Percentiles rank a stretch among this genome's conserved stretches.
These are phyloP conservation scores for Ogataea saltuana DNA, from an alignment of 805 yeast genomes.

Conservation along the genomic window DNA sequence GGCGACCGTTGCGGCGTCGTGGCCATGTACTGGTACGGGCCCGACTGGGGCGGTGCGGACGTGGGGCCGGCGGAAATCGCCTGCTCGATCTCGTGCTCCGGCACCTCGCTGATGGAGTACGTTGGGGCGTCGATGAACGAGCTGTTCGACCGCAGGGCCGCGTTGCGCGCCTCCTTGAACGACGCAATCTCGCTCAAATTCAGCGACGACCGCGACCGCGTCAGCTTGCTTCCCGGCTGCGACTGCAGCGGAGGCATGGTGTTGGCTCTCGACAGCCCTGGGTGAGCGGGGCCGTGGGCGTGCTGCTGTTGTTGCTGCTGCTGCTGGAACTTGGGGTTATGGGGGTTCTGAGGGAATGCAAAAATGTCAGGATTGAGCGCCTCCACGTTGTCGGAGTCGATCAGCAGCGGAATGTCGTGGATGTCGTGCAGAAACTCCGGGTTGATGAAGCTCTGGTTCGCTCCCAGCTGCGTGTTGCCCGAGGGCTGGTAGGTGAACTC, in stretches of 20 bases:
- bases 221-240: slow-evolving; percentile 22
- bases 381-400: slow-evolving; percentile 28
- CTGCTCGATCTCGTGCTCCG: slow-evolving; percentile 12
- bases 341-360: slow-evolving; percentile 6
- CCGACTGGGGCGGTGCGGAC: slow-evolving; percentile 12
- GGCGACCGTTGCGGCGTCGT: slow-evolving; percentile 5
- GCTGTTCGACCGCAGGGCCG: slow-evolving; percentile 25
- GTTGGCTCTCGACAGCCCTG: slow-evolving; percentile 15
- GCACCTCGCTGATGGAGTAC: slow-evolving; percentile 20
- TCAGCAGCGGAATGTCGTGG: slow-evolving; percentile 23
- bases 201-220: slow-evolving; percentile 51
- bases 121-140: slow-evolving; percentile 16
- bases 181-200: slow-evolving; percentile 57
- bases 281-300: slow-evolving; percentile 1
- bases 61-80: slow-evolving; percentile 6
- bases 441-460: slow-evolving; percentile 19
- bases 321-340: slow-evolving; percentile 10
- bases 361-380: slow-evolving; percentile 13
- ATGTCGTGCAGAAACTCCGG: slow-evolving; percentile 24
- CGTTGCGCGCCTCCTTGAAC: slow-evolving; percentile 35
- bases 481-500: slow-evolving; percentile 6
- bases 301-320: slow-evolving; percentile 27
- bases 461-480: slow-evolving; percentile 1
- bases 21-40: not conserved
- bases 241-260: slow-evolving; percentile 20